Percentiles rank a stretch among this genome's conserved stretches.
Evolutionary conservation across 192 early-diverging fungal species (phyloP).

Genomic region (Chytriomyces hyalinus): DNA sequence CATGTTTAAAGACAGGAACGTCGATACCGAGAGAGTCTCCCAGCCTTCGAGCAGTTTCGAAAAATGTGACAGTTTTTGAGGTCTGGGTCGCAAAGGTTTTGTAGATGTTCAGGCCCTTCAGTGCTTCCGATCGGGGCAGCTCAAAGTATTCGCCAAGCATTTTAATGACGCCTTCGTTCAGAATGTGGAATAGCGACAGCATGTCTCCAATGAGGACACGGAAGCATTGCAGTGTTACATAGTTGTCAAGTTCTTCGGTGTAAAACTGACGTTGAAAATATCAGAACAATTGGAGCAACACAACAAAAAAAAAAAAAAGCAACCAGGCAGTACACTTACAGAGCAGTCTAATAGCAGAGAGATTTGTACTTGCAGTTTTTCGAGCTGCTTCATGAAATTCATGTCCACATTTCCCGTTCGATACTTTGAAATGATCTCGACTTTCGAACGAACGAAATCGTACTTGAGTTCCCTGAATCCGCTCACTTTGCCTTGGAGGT

Average conservation of each 20-base stretch:
- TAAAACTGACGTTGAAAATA: conserved; percentile 62
- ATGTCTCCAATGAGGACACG: conserved; percentile 74
- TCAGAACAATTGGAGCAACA: neutral
- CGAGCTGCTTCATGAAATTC: conserved; percentile 67
- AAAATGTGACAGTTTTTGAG: conserved; percentile 68
- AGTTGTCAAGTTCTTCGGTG: conserved; percentile 72
- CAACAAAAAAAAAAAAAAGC: neutral
- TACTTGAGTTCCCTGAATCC: conserved; percentile 65
- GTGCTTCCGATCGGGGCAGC: conserved; percentile 70
- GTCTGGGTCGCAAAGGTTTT: conserved; percentile 78
- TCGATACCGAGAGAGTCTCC: conserved; percentile 61
- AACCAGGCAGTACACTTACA: conserved; percentile 45
- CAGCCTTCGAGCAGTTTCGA: conserved; percentile 69
- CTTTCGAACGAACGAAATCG: conserved; percentile 67
- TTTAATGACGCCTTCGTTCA: conserved; percentile 81
- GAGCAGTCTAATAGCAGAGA: conserved; percentile 70
- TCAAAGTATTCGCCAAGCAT: conserved; percentile 78
- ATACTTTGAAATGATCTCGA: conserved; percentile 57
- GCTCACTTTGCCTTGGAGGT: conserved; percentile 73
- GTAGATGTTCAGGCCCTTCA: conserved; percentile 72
- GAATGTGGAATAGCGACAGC: conserved; percentile 70
- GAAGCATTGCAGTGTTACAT: conserved; percentile 74
- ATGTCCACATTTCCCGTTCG: conserved; percentile 60
- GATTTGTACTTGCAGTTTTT: conserved; percentile 72
- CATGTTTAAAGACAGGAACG: conserved; percentile 78